Conservation (phyloP, 1,284 basidiomycete genomes). For the Nidula niveotomentosa region DNA sequence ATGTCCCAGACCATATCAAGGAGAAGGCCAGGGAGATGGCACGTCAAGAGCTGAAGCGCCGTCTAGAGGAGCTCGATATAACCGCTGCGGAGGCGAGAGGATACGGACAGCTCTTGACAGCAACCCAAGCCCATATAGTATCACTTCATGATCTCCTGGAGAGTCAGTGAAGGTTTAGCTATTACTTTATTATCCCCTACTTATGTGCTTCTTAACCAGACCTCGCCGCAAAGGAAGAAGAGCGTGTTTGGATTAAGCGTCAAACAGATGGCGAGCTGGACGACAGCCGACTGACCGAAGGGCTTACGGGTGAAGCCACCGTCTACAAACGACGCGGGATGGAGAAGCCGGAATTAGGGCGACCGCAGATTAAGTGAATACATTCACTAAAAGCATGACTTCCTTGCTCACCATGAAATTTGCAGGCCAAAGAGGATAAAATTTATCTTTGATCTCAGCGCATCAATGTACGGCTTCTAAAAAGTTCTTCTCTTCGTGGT, state of each 20-base stretch:
- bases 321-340: slow-evolving; percentile 69
- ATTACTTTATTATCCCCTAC: too few relatives aligned
- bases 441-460: slow-evolving; percentile 70
- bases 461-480: slow-evolving; percentile 51
- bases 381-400: not conserved
- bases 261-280: slow-evolving; percentile 71
- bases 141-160: slow-evolving; percentile 60
- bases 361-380: slow-evolving; percentile 64
- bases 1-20: slow-evolving; percentile 58
- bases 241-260: slow-evolving; percentile 67
- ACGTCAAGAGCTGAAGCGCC: slow-evolving; percentile 53
- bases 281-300: slow-evolving; percentile 63
- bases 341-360: slow-evolving; percentile 65
- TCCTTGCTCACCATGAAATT: not conserved
- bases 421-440: slow-evolving; percentile 62
- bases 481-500: not conserved
- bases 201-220: too few relatives aligned
- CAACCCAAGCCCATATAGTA: slow-evolving; percentile 58
- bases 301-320: slow-evolving; percentile 63
- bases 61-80: slow-evolving; percentile 65
- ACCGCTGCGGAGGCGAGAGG: slow-evolving; percentile 50
- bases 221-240: slow-evolving; percentile 64
- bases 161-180: too few relatives aligned
- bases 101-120: slow-evolving; percentile 49
- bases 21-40: slow-evolving; percentile 68